A percentile compares a stretch with the other conserved stretches of the same genome.
These are phyloP conservation scores for Zopfochytrium polystomum DNA, from an alignment of 371 early-diverging fungal species.

Conservation along the genomic window DNA sequence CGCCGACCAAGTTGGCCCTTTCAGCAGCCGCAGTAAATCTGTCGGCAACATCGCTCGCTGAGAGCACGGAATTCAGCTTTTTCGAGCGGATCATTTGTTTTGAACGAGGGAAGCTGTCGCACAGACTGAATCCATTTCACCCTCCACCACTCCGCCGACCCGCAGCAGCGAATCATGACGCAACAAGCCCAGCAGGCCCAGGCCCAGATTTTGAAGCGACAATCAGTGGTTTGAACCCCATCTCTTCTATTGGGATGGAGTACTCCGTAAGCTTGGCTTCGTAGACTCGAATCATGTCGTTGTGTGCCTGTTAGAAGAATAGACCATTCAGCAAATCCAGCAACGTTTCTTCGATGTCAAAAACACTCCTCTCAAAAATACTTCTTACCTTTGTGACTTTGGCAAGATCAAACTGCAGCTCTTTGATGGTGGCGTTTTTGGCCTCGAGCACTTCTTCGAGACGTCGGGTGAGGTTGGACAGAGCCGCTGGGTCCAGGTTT, in stretches of 20 bases:
- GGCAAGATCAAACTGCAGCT: slow-evolving; percentile 55
- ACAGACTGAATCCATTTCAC: too few species aligned
- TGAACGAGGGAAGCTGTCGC: too few species aligned
- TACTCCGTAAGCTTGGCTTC: slow-evolving; percentile 58
- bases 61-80: too few species aligned
- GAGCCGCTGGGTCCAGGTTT: slow-evolving; percentile 52
- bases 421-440: slow-evolving; percentile 56
- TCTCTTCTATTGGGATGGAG: slow-evolving; percentile 52
- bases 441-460: slow-evolving; percentile 54
- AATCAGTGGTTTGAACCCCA: slow-evolving; percentile 50
- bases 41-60: too few species aligned
- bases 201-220: slow-evolving; percentile 31
- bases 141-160: not conserved
- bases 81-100: too few species aligned
- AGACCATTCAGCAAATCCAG: slow-evolving; percentile 5
- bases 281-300: slow-evolving; percentile 55
- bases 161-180: slow-evolving; percentile 1
- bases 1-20: too few species aligned
- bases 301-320: slow-evolving; percentile 39
- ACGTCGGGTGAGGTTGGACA: slow-evolving; percentile 46
- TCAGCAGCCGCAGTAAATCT: too few species aligned
- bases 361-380: not conserved
- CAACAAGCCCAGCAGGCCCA: slow-evolving; percentile 43
- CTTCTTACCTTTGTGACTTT: slow-evolving; percentile 51
- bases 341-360: too few species aligned